Conservation (phyloP, 2,329 filamentous ascomycete genomes). For the Diaporthe citrichinensis region DNA sequence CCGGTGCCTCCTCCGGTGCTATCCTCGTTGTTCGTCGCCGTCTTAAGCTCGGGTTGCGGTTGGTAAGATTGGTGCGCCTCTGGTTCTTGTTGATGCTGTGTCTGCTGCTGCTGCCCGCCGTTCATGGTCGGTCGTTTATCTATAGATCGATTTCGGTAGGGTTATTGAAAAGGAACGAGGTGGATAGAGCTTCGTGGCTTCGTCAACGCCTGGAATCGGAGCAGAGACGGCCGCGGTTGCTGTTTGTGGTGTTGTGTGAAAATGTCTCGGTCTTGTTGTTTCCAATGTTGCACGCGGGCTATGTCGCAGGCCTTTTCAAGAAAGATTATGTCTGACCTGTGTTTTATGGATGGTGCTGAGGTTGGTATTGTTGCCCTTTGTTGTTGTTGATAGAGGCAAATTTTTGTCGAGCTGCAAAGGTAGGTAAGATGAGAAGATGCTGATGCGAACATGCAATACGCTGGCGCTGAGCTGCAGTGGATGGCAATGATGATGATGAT, state of each 20-base stretch:
- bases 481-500: slow-evolving; percentile 15
- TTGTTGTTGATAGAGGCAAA: not conserved
- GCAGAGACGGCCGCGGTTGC: not conserved
- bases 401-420: slow-evolving; percentile 2
- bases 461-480: slow-evolving; percentile 27
- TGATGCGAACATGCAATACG: slow-evolving; percentile 31
- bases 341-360: not conserved
- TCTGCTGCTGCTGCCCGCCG: slow-evolving; percentile 36
- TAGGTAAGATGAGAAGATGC: slow-evolving; percentile 7
- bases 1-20: slow-evolving; percentile 5
- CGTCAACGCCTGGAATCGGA: not conserved
- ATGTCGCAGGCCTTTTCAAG: not conserved
- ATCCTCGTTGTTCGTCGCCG: slow-evolving; percentile 22
- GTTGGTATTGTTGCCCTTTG: not conserved
- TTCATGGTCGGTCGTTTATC: slow-evolving; percentile 36
- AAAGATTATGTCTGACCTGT: slow-evolving; percentile 18
- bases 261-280: slow-evolving; percentile 16
- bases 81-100: slow-evolving; percentile 23
- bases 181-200: not conserved
- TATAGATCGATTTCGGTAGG: slow-evolving; percentile 16
- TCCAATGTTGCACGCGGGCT: slow-evolving; percentile 7
- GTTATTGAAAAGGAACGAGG: not conserved
- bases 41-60: not conserved
- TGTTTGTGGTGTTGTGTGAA: slow-evolving; percentile 10
- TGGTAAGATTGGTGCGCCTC: slow-evolving; percentile 14